Evolutionary conservation across 2,329 filamentous ascomycete genomes (phyloP), one percentile per base, ranked within the genome.

Genomic region (Trichophyton benhamiae): DNA sequence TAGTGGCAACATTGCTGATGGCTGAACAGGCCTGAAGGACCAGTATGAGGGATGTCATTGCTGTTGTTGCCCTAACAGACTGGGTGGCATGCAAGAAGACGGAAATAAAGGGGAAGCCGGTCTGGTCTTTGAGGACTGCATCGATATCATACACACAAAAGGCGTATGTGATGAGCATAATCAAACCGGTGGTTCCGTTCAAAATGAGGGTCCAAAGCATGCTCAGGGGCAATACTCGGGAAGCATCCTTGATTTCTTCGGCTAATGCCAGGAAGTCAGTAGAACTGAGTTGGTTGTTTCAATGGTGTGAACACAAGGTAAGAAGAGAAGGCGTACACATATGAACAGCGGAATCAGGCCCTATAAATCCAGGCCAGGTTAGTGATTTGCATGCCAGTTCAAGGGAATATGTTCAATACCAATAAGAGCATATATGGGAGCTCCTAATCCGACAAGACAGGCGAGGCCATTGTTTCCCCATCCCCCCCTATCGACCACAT

Each of bases 71-170:
- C 0, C 70, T 71, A 17, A 72, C 68, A 25, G 74, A 79, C n/a
- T 69, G 65, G 1, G 78, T 79, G 46, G 75, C 77, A 62, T 78
- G 67, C 61, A 72, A 72, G 65, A 84, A 82, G 25, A 72, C 67
- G 22, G 70, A 65, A 57, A 76, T 73, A 55, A 73, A 75, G 0
- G 73, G 72, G 60, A 72, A 73, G 6, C 71, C 72, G 5, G 72
- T 74, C 20, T 67, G 62, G 5, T 69, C 66, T n/a, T 62, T 42
- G 44, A 75, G 65, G 30, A 69, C 70, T 13, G 67, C 67, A 11
- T 70, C 63, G 9, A 75, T 61, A 49, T 74, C 68, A 15, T 73
- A 70, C 17, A 73, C 63, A 48, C 69, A 72, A 64, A 74, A 74
- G 13, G 71, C 66, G 42, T 72, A 58, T 0, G 71, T 71, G 53